Conservation (phyloP, 1,284 basidiomycete species). For the Tremellales sp. region DNA sequence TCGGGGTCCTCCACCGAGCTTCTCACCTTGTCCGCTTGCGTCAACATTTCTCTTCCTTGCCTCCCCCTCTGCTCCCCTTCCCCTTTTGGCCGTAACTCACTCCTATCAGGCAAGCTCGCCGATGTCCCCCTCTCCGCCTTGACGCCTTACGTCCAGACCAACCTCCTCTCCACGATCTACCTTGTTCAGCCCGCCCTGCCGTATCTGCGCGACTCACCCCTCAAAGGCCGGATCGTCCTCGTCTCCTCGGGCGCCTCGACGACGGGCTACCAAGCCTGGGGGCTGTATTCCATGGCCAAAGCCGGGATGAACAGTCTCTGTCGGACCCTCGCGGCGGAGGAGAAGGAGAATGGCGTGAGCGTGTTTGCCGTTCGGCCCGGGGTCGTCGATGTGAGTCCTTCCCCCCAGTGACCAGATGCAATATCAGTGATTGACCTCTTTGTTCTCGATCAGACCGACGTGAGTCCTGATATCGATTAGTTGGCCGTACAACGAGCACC, state of each 20-base stretch:
- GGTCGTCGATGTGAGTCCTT: conserved; percentile 50
- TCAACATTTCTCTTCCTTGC: background rate
- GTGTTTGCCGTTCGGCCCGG: conserved; percentile 54
- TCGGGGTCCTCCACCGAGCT: too few species aligned
- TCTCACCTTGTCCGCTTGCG: too few species aligned
- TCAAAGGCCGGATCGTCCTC: conserved; percentile 49
- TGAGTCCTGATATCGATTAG: conserved; percentile 9
- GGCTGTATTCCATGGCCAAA: conserved; percentile 50
- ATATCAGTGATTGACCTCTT: background rate
- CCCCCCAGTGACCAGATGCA: background rate
- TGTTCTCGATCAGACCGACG: conserved; percentile 24
- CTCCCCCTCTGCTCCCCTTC: background rate
- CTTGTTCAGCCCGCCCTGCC: conserved; percentile 51
- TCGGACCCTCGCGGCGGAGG: conserved; percentile 53
- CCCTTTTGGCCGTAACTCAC: background rate
- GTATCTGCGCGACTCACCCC: conserved; percentile 45
- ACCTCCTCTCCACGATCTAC: conserved; percentile 53
- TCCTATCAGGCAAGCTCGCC: conserved; percentile 28
- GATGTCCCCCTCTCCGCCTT: conserved; percentile 24
- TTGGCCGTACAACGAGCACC: conserved; percentile 1
- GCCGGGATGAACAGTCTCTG: conserved; percentile 54
- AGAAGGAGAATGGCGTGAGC: conserved; percentile 45
- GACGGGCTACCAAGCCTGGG: conserved; percentile 52
- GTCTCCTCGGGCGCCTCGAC: conserved; percentile 54
- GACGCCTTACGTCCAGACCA: conserved; percentile 46